phyloP scores from a whole-genome alignment of 441 rosid species.

The Jatropha podagrica region DNA sequence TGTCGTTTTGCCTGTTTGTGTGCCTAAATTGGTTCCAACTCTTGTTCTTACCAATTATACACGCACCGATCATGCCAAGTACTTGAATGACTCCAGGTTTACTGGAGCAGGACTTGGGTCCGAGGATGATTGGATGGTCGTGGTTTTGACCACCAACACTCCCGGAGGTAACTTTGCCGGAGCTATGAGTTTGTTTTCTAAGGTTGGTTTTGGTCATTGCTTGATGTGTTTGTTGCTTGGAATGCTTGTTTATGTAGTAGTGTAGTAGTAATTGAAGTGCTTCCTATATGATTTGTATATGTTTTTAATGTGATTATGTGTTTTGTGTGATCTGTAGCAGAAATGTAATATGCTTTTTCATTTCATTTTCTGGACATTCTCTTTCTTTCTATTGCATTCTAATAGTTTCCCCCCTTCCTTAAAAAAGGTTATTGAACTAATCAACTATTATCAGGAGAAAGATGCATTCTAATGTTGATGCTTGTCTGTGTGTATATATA shows the following conservation, averaged over 20 bases:
- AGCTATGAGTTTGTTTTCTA: conserved; percentile 8
- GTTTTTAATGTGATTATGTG: not conserved
- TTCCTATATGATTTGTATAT: not conserved
- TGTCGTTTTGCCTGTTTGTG: conserved; percentile 64
- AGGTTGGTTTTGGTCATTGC: conserved; percentile 19
- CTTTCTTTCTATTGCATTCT: too few relatives aligned
- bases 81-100: conserved; percentile 56
- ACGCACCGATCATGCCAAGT: conserved; percentile 41
- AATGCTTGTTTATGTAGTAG: conserved; percentile 10
- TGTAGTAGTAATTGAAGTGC: not conserved
- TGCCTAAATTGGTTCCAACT: conserved; percentile 51
- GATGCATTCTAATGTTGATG: too few relatives aligned
- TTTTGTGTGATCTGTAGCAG: not conserved
- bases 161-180: conserved; percentile 49
- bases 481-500: too few relatives aligned
- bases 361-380: too few relatives aligned
- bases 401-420: too few relatives aligned
- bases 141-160: conserved; percentile 48
- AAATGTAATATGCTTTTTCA: not conserved
- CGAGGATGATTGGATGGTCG: conserved; percentile 76
- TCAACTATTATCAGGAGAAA: too few relatives aligned
- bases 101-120: conserved; percentile 66
- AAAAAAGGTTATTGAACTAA: too few relatives aligned
- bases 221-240: conserved; percentile 19
- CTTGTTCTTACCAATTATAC: conserved; percentile 73